Base-by-base conservation (phyloP, 1,284 basidiomycete species). In the Ceraceosorus guamensis region DNA sequence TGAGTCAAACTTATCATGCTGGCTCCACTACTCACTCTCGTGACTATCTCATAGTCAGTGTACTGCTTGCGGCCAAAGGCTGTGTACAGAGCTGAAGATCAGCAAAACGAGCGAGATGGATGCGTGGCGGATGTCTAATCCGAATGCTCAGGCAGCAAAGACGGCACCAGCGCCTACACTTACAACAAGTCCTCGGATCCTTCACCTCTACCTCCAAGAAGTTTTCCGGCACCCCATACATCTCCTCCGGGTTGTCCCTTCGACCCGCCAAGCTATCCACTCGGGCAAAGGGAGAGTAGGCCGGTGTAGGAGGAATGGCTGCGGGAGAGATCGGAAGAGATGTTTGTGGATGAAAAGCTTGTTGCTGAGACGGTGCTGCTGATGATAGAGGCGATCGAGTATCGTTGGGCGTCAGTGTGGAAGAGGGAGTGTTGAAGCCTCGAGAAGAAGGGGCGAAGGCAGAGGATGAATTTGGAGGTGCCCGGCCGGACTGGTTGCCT, bases 41-140 rank as follows among this genome's bases (percentile, higher is more conserved):
- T 96, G 52, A 96, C 87, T 64, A 99, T 87, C 80, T 99, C 93
- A 75, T 98, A 98, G 81, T 98, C 92, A 48, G 93, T 99, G 78
- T 89, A 98, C 91, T 93, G 95, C 82, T 96, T 96, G 68, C 93
- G 81, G 1, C 73, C 73, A 16, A 67, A 65, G 10, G 72, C 60
- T 62, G 41, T 11, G n/a, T 34, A 16, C 18, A 13, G 30, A 33
- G 11, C 18, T 37, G 32, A 45, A 10, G 18, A 31, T 44, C 39
- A 32, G 34, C 7, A 58, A 33, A 16, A 37, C 33, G 24, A 24
- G 24, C 24, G 24, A 24, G 24, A 24, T 24, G 33, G 50, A 32
- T 52, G 16, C n/a, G 7, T n/a, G 16, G 24, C n/a, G 18, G 10
- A 2, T 10, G 18, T 31, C 33, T 34, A 3, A 6, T 7, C 31